Evolutionary conservation across 331 rosid genomes (phyloP), one percentile per base, ranked within the genome.

Genomic region (Cucumis variabilis): DNA sequence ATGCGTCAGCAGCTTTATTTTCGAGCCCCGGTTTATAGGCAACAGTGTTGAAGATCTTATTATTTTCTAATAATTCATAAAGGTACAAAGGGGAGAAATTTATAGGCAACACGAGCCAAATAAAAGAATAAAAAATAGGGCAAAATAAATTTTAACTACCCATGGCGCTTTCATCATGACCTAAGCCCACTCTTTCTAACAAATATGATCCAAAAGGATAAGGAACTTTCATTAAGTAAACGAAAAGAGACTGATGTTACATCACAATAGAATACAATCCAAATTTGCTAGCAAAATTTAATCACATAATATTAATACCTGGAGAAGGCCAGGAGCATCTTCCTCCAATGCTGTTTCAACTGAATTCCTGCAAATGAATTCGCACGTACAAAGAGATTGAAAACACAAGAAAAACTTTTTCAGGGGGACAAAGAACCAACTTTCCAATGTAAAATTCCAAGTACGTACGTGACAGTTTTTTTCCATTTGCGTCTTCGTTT

Each of bases 291-390:
- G 82, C 78, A 86, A 83, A 92, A 74, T 79, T 79, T 51, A 60
- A 87, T 77, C 89, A 87, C 71, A 41, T 76, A 77, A 84, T 62
- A 73, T 83, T 63, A 82, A 58, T 91, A 95, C 99, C 98, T 93
- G 93, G 88, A 96, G 90, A n/a, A 96, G 99, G 86, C 99, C 99
- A 75, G 99, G 99, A 85, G 97, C 99, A 93, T 95, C 99, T 90
- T 96, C 99, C 90, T 95, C 98, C 62, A 96, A 88, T n/a, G 97
- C 98, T 60, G 95, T 91, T 92, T 95, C 88, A 92, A 95, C 80
- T 9, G 98, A 95, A 90, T 95, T 95, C 89, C 99, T 96, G 93
- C 90, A 94, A 89, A 25, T 83, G 19, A 65, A 86, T 88, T 69
- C 30, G 16, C 48, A 77, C 46, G 80, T 63, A 63, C 37, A 63